Percentiles rank a stretch among this genome's conserved stretches.
These are phyloP conservation scores for Cladochytrium replicatum DNA, from an alignment of 192 early-diverging fungal genomes.

Conservation along the genomic window DNA sequence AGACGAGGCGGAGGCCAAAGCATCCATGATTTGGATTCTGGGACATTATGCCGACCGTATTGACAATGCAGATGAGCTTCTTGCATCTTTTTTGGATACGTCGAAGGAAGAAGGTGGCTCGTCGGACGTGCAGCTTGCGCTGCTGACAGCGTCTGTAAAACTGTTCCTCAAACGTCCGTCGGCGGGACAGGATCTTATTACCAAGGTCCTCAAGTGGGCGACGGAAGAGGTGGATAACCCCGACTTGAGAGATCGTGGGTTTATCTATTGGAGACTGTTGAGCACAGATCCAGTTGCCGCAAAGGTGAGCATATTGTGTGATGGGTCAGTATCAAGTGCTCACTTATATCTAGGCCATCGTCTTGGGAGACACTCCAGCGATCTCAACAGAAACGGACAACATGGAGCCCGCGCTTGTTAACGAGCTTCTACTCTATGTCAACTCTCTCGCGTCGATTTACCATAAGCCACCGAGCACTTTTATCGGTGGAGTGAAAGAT, in stretches of 20 bases:
- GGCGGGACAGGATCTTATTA: constrained; percentile 84
- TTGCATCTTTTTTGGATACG: constrained; percentile 77
- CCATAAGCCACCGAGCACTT: constrained; percentile 79
- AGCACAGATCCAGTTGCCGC: constrained; percentile 88
- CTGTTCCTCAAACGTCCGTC: constrained; percentile 88
- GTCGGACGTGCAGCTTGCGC: constrained; percentile 79
- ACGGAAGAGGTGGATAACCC: constrained; percentile 95
- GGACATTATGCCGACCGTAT: constrained; percentile 97
- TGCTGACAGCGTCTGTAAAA: constrained; percentile 94
- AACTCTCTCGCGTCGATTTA: constrained; percentile 83
- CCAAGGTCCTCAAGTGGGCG: constrained; percentile 86
- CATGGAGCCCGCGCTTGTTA: constrained; percentile 69
- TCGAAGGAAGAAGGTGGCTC: constrained; percentile 75
- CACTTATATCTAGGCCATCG: constrained; percentile 50
- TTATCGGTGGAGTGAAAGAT: constrained; percentile 51
- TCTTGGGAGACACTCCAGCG: constrained; percentile 85
- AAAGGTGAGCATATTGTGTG: constrained; percentile 38
- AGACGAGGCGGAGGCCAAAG: constrained; percentile 96
- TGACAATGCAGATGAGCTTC: constrained; percentile 85
- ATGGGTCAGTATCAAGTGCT: constrained; percentile 10
- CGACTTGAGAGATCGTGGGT: constrained; percentile 93
- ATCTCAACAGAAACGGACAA: constrained; percentile 93
- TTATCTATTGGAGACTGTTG: constrained; percentile 94
- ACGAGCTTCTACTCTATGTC: constrained; percentile 81
- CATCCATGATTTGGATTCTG: constrained; percentile 99